A percentile compares a stretch with the other conserved stretches of the same genome.
These are phyloP conservation scores for Peterozyma xylosa DNA, from an alignment of 805 yeast species.

Conservation along the genomic window DNA sequence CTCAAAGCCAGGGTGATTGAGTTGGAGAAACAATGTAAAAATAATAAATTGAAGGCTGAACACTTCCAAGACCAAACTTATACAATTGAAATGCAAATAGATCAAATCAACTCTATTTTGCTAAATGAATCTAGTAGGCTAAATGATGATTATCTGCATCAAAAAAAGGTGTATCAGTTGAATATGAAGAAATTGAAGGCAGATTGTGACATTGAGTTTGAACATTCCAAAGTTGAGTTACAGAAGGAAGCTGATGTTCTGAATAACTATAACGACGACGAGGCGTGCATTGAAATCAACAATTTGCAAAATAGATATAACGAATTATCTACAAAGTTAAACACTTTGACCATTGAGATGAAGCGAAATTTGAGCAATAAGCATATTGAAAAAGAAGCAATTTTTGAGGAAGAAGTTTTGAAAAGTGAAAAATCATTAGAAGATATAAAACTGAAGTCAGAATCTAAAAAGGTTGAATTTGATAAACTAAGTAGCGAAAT, in stretches of 20 bases:
- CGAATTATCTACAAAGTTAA: background rate
- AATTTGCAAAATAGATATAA: background rate
- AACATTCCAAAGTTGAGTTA: slow-evolving; percentile 8
- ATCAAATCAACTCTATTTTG: slow-evolving; percentile 2
- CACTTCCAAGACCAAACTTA: slow-evolving; percentile 17
- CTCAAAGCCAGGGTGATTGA: slow-evolving; percentile 20
- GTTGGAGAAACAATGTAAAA: slow-evolving; percentile 9
- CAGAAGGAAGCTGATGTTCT: background rate
- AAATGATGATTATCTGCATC: background rate
- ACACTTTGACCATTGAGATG: background rate
- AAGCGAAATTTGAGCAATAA: background rate
- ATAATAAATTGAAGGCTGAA: slow-evolving; percentile 18
- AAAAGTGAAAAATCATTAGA: background rate
- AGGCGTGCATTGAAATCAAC: background rate
- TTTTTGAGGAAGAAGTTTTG: background rate
- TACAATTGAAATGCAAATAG: slow-evolving; percentile 10
- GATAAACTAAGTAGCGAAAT: background rate
- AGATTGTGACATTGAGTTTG: slow-evolving; percentile 11
- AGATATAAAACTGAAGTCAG: background rate
- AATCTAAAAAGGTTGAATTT: background rate
- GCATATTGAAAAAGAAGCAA: background rate
- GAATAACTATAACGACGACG: slow-evolving; percentile 7
- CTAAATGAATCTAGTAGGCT: too few relatives aligned
- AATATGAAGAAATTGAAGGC: slow-evolving; percentile 10
- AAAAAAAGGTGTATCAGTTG: slow-evolving; percentile 11